Conservation (phyloP, 768 basidiomycete species). For the Leccinum barrowsii region DNA sequence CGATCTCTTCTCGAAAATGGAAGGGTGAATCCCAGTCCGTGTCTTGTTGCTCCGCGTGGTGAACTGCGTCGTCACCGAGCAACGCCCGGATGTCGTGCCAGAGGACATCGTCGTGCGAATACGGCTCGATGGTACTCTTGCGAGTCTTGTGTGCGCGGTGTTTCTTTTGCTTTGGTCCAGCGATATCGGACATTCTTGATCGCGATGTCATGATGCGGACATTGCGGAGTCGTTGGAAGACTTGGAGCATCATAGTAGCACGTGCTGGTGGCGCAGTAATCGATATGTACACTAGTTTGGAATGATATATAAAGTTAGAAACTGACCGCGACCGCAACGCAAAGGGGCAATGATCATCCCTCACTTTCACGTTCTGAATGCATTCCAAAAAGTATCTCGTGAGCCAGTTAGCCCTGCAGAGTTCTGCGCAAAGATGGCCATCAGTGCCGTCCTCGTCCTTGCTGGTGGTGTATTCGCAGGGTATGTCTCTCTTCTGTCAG, state of each 20-base stretch:
- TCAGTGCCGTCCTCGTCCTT: slow-evolving; percentile 70
- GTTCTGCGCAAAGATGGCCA: slow-evolving; percentile 70
- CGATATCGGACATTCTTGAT: not conserved
- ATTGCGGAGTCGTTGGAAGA: not conserved
- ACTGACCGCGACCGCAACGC: not conserved
- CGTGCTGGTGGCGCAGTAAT: not conserved
- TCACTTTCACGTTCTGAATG: not conserved
- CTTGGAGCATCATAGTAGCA: not conserved
- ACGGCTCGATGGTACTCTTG: slow-evolving; percentile 41
- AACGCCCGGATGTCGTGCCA: slow-evolving; percentile 66
- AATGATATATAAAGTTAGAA: not conserved
- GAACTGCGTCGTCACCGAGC: slow-evolving; percentile 58
- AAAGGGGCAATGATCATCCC: not conserved
- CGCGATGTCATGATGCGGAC: slow-evolving; percentile 5
- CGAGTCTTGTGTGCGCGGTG: slow-evolving; percentile 21
- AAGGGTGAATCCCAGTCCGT: slow-evolving; percentile 60
- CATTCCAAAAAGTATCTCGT: slow-evolving; percentile 6
- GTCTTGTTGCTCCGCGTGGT: slow-evolving; percentile 44
- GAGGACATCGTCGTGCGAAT: slow-evolving; percentile 71
- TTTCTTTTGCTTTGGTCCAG: slow-evolving; percentile 30
- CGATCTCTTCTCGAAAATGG: slow-evolving; percentile 55
- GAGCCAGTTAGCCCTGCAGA: slow-evolving; percentile 49
- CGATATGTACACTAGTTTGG: not conserved
- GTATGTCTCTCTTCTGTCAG: slow-evolving; percentile 31
- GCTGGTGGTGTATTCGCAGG: slow-evolving; percentile 92